Percentiles rank a stretch among this genome's conserved stretches.
phyloP scores from a whole-genome alignment of 2,329 filamentous ascomycete genomes.

The Beauveria scarabaeidicola region DNA sequence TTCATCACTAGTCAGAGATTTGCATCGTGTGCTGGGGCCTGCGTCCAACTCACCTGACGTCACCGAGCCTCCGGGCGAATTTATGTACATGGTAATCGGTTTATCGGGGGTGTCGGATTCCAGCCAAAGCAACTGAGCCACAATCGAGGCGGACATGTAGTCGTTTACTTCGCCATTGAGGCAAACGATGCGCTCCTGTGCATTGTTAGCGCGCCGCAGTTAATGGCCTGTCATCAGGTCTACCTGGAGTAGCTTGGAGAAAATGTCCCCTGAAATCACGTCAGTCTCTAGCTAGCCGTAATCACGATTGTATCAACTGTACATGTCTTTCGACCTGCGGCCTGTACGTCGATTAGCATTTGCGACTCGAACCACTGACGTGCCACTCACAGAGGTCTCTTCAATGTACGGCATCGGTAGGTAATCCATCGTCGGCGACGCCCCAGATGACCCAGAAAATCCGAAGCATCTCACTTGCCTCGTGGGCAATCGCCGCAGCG shows the following conservation, averaged over 20 bases:
- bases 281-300: neutral
- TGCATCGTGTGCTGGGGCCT: neutral
- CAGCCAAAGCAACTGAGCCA: slow-evolving; percentile 93
- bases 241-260: slow-evolving; percentile 71
- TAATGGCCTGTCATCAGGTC: neutral
- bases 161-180: slow-evolving; percentile 90
- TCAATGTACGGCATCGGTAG: slow-evolving; percentile 53
- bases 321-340: slow-evolving; percentile 73
- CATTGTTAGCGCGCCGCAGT: slow-evolving; percentile 5
- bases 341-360: slow-evolving; percentile 38
- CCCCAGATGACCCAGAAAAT: slow-evolving; percentile 26
- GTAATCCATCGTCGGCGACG: slow-evolving; percentile 25
- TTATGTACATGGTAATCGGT: slow-evolving; percentile 95
- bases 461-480: slow-evolving; percentile 34
- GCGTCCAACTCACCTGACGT: slow-evolving; percentile 44
- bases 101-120: slow-evolving; percentile 94
- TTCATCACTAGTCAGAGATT: neutral
- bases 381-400: slow-evolving; percentile 30
- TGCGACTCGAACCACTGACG: neutral
- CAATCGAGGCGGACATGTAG: slow-evolving; percentile 82
- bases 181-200: slow-evolving; percentile 82
- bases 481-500: slow-evolving; percentile 27
- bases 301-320: slow-evolving; percentile 22
- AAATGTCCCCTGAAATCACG: slow-evolving; percentile 60
- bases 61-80: slow-evolving; percentile 89